A percentile compares a stretch with the other conserved stretches of the same genome.
These are phyloP conservation scores for Arachis stenosperma DNA, from an alignment of 306 rosid species.

Conservation along the genomic window DNA sequence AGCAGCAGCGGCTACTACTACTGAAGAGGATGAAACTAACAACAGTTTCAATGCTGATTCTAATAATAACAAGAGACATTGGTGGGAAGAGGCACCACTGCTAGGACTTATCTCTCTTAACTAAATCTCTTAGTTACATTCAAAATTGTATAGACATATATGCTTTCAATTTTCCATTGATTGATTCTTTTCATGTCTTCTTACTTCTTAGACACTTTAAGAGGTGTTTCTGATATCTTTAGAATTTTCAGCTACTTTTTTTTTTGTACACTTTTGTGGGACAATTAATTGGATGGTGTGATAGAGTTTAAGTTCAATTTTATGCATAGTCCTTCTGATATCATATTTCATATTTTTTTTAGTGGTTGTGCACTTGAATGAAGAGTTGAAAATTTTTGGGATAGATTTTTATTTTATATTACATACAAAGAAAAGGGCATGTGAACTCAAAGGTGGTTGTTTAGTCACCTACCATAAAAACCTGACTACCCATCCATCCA, in stretches of 20 bases:
- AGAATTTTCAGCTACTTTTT: slow-evolving; percentile 3
- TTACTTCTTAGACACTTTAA: background rate
- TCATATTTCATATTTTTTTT: slow-evolving; percentile 17
- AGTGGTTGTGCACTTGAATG: slow-evolving; percentile 38
- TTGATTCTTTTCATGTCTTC: slow-evolving; percentile 68
- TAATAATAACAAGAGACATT: slow-evolving; percentile 39
- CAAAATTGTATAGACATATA: slow-evolving; percentile 53
- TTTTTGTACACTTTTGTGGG: slow-evolving; percentile 19
- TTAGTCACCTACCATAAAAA: slow-evolving; percentile 94
- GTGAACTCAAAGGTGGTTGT: slow-evolving; percentile 80
- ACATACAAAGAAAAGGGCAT: slow-evolving; percentile 58
- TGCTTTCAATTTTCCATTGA: slow-evolving; percentile 57
- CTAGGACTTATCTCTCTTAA: slow-evolving; percentile 51
- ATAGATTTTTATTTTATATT: slow-evolving; percentile 50
- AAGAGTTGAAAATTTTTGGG: slow-evolving; percentile 54
- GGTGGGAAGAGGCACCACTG: slow-evolving; percentile 62
- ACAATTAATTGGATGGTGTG: slow-evolving; percentile 4
- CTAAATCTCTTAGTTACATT: slow-evolving; percentile 34
- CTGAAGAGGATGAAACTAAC: slow-evolving; percentile 52
- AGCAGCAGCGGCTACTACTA: slow-evolving; percentile 73
- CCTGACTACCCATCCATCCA: slow-evolving; percentile 71
- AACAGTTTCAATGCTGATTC: slow-evolving; percentile 43
- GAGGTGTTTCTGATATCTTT: slow-evolving; percentile 42
- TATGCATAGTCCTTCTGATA: slow-evolving; percentile 16
- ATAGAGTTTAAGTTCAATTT: slow-evolving; percentile 39